phyloP scores from a whole-genome alignment of 768 basidiomycete genomes.

The Lentinula detonsa region DNA sequence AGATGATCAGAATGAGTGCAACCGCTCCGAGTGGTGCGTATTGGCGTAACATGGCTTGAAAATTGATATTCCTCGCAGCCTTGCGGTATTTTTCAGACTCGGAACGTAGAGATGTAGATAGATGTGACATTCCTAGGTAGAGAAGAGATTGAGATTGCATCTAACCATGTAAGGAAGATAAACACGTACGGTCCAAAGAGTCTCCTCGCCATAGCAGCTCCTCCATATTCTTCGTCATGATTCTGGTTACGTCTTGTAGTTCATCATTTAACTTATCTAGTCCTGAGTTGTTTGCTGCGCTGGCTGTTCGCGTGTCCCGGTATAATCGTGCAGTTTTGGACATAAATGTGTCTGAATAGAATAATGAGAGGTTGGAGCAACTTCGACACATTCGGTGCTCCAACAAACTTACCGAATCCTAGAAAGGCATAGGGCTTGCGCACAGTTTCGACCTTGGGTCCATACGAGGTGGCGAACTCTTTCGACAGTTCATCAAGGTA shows the following conservation, averaged over 20 bases:
- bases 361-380: background rate
- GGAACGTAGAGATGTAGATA: constrained; percentile 89
- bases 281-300: constrained; percentile 54
- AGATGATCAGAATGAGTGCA: constrained; percentile 67
- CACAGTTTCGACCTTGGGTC: constrained; percentile 84
- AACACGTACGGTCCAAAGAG: constrained; percentile 84
- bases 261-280: constrained; percentile 93
- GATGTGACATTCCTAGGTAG: constrained; percentile 84
- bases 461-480: constrained; percentile 91
- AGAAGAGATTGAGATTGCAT: constrained; percentile 4
- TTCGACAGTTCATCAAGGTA: constrained; percentile 96
- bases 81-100: constrained; percentile 98
- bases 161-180: background rate
- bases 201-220: constrained; percentile 98
- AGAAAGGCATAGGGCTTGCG: constrained; percentile 99
- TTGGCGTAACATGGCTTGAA: constrained; percentile 90
- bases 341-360: constrained; percentile 90
- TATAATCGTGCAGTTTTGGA: constrained; percentile 95
- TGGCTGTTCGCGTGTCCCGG: constrained; percentile 85
- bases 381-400: background rate
- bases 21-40: constrained; percentile 91
- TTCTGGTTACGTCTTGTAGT: constrained; percentile 94
- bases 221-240: constrained; percentile 99
- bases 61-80: constrained; percentile 90
- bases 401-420: constrained; percentile 74